Percentiles rank a stretch among this genome's conserved stretches.
These are phyloP conservation scores for Ceriops zippeliana DNA, from an alignment of 345 rosid genomes.

Conservation along the genomic window DNA sequence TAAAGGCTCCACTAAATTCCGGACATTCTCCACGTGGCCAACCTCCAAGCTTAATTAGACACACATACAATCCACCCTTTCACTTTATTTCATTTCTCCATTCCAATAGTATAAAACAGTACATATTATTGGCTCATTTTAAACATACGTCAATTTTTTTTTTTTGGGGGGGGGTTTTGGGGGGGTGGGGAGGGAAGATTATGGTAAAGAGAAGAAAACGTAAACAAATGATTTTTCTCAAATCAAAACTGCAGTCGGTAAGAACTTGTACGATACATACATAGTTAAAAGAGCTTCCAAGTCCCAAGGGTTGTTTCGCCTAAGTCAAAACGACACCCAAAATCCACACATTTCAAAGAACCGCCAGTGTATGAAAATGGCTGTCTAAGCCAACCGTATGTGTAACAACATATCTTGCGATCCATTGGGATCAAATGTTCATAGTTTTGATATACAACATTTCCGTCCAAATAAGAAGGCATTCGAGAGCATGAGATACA, in stretches of 20 bases:
- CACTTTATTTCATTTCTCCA: constrained; percentile 3
- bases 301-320: background rate
- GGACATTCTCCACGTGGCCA: constrained; percentile 23
- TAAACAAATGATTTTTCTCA: too few species aligned
- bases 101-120: constrained; percentile 8
- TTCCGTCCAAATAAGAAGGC: too few species aligned
- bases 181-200: too few species aligned
- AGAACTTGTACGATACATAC: background rate
- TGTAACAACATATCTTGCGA: too few species aligned
- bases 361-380: background rate
- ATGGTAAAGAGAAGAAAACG: too few species aligned
- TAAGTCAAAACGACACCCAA: constrained; percentile 4
- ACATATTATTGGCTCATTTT: too few species aligned
- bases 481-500: too few species aligned
- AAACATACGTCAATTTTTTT: background rate
- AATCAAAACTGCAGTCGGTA: too few species aligned
- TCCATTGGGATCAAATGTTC: too few species aligned
- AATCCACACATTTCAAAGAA: background rate
- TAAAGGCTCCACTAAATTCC: background rate
- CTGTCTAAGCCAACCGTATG: too few species aligned
- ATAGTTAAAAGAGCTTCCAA: background rate
- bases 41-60: background rate
- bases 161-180: too few species aligned
- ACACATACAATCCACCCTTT: background rate
- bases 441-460: too few species aligned